Conservation (phyloP, 129 eudicot genomes). For the Flaveria trinervia region DNA sequence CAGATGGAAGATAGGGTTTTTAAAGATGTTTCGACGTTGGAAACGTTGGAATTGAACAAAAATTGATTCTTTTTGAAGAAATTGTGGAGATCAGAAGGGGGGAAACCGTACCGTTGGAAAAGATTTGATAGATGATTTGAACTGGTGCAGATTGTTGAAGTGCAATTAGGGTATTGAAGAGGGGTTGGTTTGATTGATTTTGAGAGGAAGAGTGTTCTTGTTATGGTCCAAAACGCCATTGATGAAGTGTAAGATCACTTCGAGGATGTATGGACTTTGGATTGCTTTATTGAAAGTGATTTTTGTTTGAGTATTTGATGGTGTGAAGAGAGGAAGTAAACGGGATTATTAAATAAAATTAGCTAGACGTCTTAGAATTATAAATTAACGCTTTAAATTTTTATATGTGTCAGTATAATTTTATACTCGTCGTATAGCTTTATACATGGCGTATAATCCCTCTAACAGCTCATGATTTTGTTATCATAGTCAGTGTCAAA, state of each 20-base stretch:
- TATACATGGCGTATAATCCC: no score
- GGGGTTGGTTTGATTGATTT: slow-evolving; percentile 24
- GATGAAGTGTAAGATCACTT: not conserved
- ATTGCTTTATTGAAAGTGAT: not conserved
- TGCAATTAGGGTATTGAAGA: slow-evolving; percentile 21
- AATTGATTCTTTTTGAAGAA: slow-evolving; percentile 50
- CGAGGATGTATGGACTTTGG: not conserved
- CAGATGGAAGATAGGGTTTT: slow-evolving; percentile 50
- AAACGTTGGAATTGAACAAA: slow-evolving; percentile 41
- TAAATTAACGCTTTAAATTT: no score
- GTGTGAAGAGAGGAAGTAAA: no score
- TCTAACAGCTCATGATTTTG: no score
- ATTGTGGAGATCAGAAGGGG: slow-evolving; percentile 38
- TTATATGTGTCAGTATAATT: no score
- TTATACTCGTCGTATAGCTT: no score
- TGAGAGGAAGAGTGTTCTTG: slow-evolving; percentile 22
- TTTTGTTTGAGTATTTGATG: no score
- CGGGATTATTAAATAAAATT: no score
- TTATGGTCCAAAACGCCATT: slow-evolving; percentile 45
- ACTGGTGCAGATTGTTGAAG: slow-evolving; percentile 35
- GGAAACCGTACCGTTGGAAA: slow-evolving; percentile 70
- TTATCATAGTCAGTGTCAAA: no score
- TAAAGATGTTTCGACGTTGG: slow-evolving; percentile 50
- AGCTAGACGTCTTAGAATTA: no score
- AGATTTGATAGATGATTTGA: slow-evolving; percentile 39